A percentile compares a stretch with the other conserved stretches of the same genome.
Conservation (phyloP, 352 stramenopile species). For the Globisporangium spinosum region DNA sequence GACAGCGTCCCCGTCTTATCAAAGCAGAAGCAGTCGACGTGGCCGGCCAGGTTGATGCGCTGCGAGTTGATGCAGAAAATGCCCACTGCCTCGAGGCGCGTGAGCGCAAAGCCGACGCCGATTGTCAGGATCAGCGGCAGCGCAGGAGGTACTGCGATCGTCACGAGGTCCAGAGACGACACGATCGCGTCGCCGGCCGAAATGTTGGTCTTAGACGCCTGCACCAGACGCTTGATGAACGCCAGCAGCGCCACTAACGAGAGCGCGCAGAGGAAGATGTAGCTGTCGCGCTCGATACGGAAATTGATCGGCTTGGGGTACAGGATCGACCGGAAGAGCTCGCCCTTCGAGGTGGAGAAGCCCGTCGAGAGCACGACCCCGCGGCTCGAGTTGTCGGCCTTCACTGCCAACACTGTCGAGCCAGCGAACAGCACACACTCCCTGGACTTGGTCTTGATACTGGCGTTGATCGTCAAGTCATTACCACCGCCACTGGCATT, state of each 20-base stretch:
- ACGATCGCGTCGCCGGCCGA: conserved; percentile 19
- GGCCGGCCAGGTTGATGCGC: conserved; percentile 64
- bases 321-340: conserved; percentile 69
- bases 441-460: conserved; percentile 40
- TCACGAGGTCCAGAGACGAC: conserved; percentile 57
- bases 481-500: not conserved
- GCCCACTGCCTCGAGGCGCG: conserved; percentile 34
- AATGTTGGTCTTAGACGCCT: conserved; percentile 30
- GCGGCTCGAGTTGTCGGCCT: conserved; percentile 25
- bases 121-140: conserved; percentile 56
- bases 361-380: conserved; percentile 61
- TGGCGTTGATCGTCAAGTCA: conserved; percentile 26
- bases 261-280: conserved; percentile 48
- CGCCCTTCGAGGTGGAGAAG: conserved; percentile 64
- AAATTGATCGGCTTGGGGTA: conserved; percentile 56
- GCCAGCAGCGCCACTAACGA: conserved; percentile 39
- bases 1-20: conserved; percentile 83
- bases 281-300: conserved; percentile 65
- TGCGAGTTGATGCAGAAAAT: conserved; percentile 75
- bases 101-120: conserved; percentile 54
- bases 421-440: conserved; percentile 59
- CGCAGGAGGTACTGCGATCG: conserved; percentile 50
- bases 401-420: conserved; percentile 45
- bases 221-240: conserved; percentile 49
- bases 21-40: conserved; percentile 78